A percentile compares a stretch with the other conserved stretches of the same genome.
These are phyloP conservation scores for Ogataea wickerhamii DNA, from an alignment of 805 yeast genomes.

Conservation along the genomic window DNA sequence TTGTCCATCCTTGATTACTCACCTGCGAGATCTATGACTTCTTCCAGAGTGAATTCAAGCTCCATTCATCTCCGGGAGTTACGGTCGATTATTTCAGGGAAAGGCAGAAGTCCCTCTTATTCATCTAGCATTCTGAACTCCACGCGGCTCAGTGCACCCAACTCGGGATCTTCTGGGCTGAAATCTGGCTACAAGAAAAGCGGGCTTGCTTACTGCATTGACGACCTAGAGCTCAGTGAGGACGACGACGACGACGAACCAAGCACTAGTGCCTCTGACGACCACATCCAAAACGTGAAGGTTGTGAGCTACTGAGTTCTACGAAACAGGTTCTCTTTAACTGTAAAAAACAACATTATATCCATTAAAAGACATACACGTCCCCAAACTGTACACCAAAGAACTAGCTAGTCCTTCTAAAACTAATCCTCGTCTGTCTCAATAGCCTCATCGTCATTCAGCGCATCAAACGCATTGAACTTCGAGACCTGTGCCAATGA, in stretches of 20 bases:
- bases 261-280: neutral
- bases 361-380: slow-evolving; percentile 5
- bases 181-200: slow-evolving; percentile 10
- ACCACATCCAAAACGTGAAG: neutral
- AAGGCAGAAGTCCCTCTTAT: slow-evolving; percentile 1
- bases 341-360: neutral
- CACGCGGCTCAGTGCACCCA: slow-evolving; percentile 7
- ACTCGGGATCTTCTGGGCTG: slow-evolving; percentile 7
- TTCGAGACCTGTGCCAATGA: slow-evolving; percentile 62
- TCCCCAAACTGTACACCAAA: slow-evolving; percentile 6
- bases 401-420: neutral
- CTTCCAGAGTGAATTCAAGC: slow-evolving; percentile 14
- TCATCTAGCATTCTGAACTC: slow-evolving; percentile 8
- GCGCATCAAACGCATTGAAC: slow-evolving; percentile 81
- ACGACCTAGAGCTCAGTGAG: slow-evolving; percentile 21
- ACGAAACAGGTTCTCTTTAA: neutral
- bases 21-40: slow-evolving; percentile 14
- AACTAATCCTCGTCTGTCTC: slow-evolving; percentile 25
- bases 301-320: neutral
- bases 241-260: slow-evolving; percentile 11
- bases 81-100: slow-evolving; percentile 28
- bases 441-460: slow-evolving; percentile 46
- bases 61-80: slow-evolving; percentile 38
- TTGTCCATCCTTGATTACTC: slow-evolving; percentile 11
- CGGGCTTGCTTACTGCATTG: slow-evolving; percentile 22